These are phyloP conservation scores for Corinectria fuckeliana DNA, from an alignment of 2,329 filamentous ascomycete genomes.

Conservation along the genomic window DNA sequence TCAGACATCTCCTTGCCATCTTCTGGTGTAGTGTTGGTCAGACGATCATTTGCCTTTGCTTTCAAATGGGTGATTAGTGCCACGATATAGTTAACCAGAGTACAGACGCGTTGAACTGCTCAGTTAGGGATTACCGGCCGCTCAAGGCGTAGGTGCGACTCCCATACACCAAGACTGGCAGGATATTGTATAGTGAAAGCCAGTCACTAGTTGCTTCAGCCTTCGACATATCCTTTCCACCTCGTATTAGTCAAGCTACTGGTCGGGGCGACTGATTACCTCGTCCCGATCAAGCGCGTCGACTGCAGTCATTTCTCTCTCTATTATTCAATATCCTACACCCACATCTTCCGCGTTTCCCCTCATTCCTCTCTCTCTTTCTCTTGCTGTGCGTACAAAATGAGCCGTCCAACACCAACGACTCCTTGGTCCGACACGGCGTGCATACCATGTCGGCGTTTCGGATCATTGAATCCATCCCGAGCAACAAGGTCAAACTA, in stretches of 20 bases:
- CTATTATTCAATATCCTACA: constrained; percentile 25
- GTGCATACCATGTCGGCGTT: constrained; percentile 6
- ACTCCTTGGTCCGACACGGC: constrained; percentile 1
- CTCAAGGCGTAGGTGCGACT: no score
- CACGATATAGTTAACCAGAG: no score
- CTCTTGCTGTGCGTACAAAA: neutral
- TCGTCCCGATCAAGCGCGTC: neutral
- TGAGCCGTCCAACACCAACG: constrained; percentile 1
- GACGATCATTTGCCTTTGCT: no score
- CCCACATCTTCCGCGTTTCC: neutral
- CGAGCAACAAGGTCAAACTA: constrained; percentile 19
- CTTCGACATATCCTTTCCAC: no score
- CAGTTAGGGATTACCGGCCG: no score
- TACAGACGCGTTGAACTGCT: no score
- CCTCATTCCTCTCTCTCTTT: neutral
- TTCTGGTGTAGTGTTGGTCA: no score
- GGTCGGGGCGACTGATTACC: neutral
- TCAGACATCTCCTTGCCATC: no score
- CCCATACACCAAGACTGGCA: no score
- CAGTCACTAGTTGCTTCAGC: no score
- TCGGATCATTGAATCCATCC: constrained; percentile 11
- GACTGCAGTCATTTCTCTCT: constrained; percentile 6
- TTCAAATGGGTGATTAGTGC: no score
- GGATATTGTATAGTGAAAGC: no score
- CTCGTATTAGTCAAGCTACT: neutral